Evolutionary conservation across 2,329 filamentous ascomycete genomes (phyloP).

Genomic region (Aphanocladium album): DNA sequence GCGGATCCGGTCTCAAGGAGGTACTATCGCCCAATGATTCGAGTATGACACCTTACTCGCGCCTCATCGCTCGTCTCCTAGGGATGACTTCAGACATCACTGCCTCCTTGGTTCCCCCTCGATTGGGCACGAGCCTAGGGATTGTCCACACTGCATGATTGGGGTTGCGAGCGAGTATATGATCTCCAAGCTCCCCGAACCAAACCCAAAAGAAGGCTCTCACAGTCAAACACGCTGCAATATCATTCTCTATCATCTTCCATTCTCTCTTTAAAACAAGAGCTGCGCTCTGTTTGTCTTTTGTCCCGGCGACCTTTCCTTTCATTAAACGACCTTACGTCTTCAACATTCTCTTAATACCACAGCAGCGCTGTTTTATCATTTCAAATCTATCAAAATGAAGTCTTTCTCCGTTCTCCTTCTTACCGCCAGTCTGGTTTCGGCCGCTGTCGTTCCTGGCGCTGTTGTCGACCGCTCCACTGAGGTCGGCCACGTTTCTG

Average conservation of each 20-base stretch:
- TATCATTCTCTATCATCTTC: conserved; percentile 14
- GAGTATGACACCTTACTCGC: not conserved
- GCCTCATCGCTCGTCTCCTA: not conserved
- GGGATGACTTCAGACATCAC: not conserved
- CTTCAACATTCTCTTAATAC: conserved; percentile 9
- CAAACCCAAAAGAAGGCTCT: not conserved
- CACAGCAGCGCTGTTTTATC: conserved; percentile 4
- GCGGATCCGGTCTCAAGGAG: conserved; percentile 19
- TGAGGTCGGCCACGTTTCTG: conserved; percentile 1
- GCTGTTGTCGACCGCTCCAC: conserved; percentile 11
- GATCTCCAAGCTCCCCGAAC: conserved; percentile 2
- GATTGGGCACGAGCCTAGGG: not conserved
- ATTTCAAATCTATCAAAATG: conserved; percentile 17
- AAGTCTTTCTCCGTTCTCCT: conserved; percentile 25
- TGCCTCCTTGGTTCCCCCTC: not conserved
- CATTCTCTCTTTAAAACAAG: conserved; percentile 18
- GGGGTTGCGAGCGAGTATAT: conserved; percentile 11
- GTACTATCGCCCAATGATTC: conserved; percentile 10
- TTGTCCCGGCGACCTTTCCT: conserved; percentile 12
- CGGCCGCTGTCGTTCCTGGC: conserved; percentile 23
- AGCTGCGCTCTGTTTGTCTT: conserved; percentile 28
- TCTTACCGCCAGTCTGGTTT: conserved; percentile 26
- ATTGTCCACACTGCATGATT: not conserved
- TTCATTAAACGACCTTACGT: conserved; percentile 7
- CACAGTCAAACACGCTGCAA: conserved; percentile 3